Base-by-base conservation (phyloP, 1,284 basidiomycete species). In the Takashimella koratensis region DNA sequence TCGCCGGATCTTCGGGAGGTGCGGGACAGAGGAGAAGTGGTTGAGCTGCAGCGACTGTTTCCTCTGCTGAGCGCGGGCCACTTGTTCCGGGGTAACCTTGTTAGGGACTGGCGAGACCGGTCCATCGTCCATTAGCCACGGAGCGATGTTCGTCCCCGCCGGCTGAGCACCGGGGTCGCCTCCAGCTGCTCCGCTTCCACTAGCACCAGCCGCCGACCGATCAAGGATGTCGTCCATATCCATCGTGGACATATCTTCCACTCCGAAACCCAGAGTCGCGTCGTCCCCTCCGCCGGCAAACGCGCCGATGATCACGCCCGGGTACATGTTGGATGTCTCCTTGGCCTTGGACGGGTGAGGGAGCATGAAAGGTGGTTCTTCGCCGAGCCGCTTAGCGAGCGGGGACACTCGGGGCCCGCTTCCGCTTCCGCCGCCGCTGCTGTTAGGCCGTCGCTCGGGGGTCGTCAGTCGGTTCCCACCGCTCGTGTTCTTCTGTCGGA, bases 191-290 rank as follows among this genome's bases (percentile, higher is more conserved):
- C 47, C 16, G 6, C 27, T 40, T n/a, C n/a, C n/a, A n/a, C n/a
- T n/a, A 4, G 42, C 25, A 5, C 45, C 23, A 21, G 59, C 49
- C 21, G 69, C 64, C 8, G 55, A 53, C 0, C 64, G 62, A 53
- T 72, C 71, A 12, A 74, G 50, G 22, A 74, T 69, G 52, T 64
- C 72, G 19, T 68, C 64, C 68, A 73, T 67, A 12, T 54, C 53
- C 23, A 59, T 62, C 48, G n/a, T 52, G 49, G 51, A 49, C 51
- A 69, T 58, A 23, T 58, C 56, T 20, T 61, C 49, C 39, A 47
- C 39, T 23, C 64, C 64, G 27, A 73, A 66, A 12, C 62, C 64
- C 13, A 73, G 49, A 0, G 54, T 60, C 13, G 48, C 43, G 21
- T 36, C 47, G 6, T 26, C 47, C 11, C 51, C 44, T 1, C 54